Evolutionary conservation across 352 stramenopile genomes (phyloP).

Genomic region (Achlya hypogyna): DNA sequence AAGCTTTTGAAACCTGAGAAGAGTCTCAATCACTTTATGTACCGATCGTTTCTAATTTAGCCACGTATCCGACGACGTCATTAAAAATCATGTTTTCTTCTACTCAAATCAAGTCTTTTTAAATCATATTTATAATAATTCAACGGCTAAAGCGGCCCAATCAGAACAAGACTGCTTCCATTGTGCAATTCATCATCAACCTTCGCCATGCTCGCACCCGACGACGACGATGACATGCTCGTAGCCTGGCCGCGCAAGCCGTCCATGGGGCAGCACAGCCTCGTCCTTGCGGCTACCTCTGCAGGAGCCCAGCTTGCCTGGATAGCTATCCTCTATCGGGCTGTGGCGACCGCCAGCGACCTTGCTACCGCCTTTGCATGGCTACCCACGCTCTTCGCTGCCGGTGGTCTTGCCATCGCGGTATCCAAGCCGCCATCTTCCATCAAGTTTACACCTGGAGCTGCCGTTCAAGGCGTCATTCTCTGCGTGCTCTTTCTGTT

Average conservation of each 20-base stretch:
- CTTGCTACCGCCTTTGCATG: neutral
- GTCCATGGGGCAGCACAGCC: neutral
- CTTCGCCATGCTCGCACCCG: neutral
- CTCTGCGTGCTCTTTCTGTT: conserved; percentile 7
- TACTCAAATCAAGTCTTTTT: too few relatives aligned
- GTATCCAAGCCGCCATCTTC: neutral
- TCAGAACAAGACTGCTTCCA: too few relatives aligned
- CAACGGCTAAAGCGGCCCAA: too few relatives aligned
- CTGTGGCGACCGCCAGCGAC: neutral
- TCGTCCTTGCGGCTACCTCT: neutral
- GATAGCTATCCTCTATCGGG: neutral
- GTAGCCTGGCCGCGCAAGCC: neutral
- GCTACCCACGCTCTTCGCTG: conserved; percentile 5
- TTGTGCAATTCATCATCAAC: too few relatives aligned
- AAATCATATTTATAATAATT: too few relatives aligned
- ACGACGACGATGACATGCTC: neutral
- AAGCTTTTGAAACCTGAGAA: too few relatives aligned
- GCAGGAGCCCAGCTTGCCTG: conserved; percentile 1
- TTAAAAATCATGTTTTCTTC: too few relatives aligned
- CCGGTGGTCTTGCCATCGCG: neutral
- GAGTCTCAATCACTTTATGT: too few relatives aligned
- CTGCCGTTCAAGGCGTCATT: neutral
- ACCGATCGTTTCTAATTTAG: too few relatives aligned
- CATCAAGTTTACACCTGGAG: neutral
- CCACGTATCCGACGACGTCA: too few relatives aligned